Evolutionary conservation across 2,329 filamentous ascomycete genomes (phyloP).

Genomic region (Neoascochyta sp.): DNA sequence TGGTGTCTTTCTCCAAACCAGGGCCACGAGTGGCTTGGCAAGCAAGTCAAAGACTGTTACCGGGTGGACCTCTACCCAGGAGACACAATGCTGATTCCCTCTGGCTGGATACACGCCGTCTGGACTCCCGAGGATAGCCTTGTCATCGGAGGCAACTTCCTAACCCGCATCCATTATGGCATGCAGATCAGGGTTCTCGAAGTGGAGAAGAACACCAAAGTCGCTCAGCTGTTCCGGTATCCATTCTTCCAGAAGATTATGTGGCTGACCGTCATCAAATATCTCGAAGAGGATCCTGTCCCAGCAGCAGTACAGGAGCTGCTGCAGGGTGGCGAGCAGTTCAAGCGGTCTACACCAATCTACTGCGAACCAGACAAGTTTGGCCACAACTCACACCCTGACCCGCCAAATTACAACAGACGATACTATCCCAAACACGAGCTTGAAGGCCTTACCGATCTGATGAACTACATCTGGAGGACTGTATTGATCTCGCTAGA

Average conservation of each 20-base stretch:
- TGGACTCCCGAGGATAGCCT: slow-evolving; percentile 68
- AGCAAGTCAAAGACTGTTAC: slow-evolving; percentile 64
- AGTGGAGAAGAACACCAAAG: slow-evolving; percentile 65
- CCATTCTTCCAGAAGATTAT: slow-evolving; percentile 67
- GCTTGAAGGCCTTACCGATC: slow-evolving; percentile 57
- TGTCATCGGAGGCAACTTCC: slow-evolving; percentile 68
- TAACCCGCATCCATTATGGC: slow-evolving; percentile 61
- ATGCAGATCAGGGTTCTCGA: slow-evolving; percentile 65
- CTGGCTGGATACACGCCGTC: slow-evolving; percentile 69
- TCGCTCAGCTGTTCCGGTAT: slow-evolving; percentile 63
- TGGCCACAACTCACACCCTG: slow-evolving; percentile 49
- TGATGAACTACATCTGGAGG: slow-evolving; percentile 59
- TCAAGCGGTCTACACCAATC: slow-evolving; percentile 53
- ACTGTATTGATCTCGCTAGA: slow-evolving; percentile 60
- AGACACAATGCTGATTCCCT: slow-evolving; percentile 68
- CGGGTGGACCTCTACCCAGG: slow-evolving; percentile 63
- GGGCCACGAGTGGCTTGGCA: slow-evolving; percentile 62
- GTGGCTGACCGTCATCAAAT: slow-evolving; percentile 64
- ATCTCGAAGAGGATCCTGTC: slow-evolving; percentile 62
- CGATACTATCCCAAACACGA: slow-evolving; percentile 63
- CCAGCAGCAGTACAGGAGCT: slow-evolving; percentile 54
- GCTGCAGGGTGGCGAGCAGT: slow-evolving; percentile 55
- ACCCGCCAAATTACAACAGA: slow-evolving; percentile 54
- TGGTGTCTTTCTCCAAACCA: slow-evolving; percentile 66
- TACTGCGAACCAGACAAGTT: slow-evolving; percentile 58